phyloP scores from a whole-genome alignment of 1,284 basidiomycete species.

The Exobasidium rhododendri region DNA sequence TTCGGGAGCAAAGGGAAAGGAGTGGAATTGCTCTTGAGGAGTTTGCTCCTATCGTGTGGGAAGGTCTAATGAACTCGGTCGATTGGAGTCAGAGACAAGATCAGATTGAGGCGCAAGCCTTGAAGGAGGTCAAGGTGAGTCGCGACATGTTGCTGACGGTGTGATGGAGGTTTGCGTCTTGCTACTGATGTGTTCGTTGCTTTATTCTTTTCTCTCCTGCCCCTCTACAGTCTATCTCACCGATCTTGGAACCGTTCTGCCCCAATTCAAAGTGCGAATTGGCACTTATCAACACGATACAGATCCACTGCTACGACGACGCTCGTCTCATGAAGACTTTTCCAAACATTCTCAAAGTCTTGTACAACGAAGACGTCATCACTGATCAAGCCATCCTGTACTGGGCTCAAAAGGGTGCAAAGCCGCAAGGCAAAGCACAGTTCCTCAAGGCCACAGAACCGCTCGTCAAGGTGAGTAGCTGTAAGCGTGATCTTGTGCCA shows the following conservation, averaged over 20 bases:
- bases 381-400: constrained; percentile 94
- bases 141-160: neutral
- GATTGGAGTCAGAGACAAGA: constrained; percentile 85
- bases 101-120: constrained; percentile 77
- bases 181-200: constrained; percentile 57
- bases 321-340: constrained; percentile 89
- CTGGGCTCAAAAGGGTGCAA: constrained; percentile 94
- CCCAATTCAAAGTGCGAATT: constrained; percentile 82
- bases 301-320: constrained; percentile 84
- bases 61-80: constrained; percentile 77
- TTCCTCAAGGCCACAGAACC: constrained; percentile 84
- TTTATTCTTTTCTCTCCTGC: constrained; percentile 11
- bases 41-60: constrained; percentile 83
- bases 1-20: constrained; percentile 21
- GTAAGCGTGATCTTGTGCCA: constrained; percentile 6
- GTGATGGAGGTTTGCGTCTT: constrained; percentile 8
- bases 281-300: constrained; percentile 62
- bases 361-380: constrained; percentile 92
- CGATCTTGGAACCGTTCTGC: constrained; percentile 83
- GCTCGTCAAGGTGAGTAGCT: constrained; percentile 80
- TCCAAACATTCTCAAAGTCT: constrained; percentile 78
- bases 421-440: constrained; percentile 87
- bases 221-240: constrained; percentile 67
- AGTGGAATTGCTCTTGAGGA: constrained; percentile 58
- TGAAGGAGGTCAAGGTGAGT: constrained; percentile 66